Conservation (phyloP, 768 basidiomycete species). For the Mycena kentingensis region DNA sequence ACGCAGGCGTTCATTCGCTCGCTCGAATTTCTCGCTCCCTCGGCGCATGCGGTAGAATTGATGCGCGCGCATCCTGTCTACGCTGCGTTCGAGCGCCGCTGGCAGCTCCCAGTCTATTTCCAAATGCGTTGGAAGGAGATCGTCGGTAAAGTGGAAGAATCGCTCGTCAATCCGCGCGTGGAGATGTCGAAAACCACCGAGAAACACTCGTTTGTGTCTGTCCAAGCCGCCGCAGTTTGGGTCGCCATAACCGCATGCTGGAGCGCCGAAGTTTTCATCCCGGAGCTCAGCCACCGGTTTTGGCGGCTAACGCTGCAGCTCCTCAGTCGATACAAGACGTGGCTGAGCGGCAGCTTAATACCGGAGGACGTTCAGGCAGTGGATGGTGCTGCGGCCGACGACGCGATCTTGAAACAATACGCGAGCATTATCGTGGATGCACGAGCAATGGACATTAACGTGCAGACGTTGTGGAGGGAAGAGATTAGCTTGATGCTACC, state of each 20-base stretch:
- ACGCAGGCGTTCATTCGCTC: slow-evolving; percentile 81
- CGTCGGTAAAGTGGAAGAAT: slow-evolving; percentile 72
- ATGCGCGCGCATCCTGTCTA: slow-evolving; percentile 78
- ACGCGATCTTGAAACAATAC: slow-evolving; percentile 63
- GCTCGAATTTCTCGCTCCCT: slow-evolving; percentile 82
- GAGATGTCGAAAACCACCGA: slow-evolving; percentile 41
- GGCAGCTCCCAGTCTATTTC: slow-evolving; percentile 97
- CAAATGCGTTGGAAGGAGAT: slow-evolving; percentile 98
- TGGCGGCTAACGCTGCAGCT: slow-evolving; percentile 95
- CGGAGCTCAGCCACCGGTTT: slow-evolving; percentile 80
- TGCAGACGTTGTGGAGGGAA: slow-evolving; percentile 65
- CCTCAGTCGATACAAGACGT: slow-evolving; percentile 74
- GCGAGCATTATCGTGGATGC: slow-evolving; percentile 73
- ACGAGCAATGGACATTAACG: slow-evolving; percentile 52
- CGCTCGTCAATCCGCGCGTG: slow-evolving; percentile 47
- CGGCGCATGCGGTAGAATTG: slow-evolving; percentile 62
- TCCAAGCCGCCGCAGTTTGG: slow-evolving; percentile 72
- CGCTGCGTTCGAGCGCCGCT: slow-evolving; percentile 73
- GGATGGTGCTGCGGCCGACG: slow-evolving; percentile 63
- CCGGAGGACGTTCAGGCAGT: slow-evolving; percentile 45
- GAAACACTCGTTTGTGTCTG: slow-evolving; percentile 48
- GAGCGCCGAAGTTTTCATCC: slow-evolving; percentile 84
- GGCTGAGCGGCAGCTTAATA: slow-evolving; percentile 64
- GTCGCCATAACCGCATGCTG: slow-evolving; percentile 78
- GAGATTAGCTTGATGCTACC: slow-evolving; percentile 67